phyloP scores from a whole-genome alignment of 306 rosid species.

The Fagus sylvatica region DNA sequence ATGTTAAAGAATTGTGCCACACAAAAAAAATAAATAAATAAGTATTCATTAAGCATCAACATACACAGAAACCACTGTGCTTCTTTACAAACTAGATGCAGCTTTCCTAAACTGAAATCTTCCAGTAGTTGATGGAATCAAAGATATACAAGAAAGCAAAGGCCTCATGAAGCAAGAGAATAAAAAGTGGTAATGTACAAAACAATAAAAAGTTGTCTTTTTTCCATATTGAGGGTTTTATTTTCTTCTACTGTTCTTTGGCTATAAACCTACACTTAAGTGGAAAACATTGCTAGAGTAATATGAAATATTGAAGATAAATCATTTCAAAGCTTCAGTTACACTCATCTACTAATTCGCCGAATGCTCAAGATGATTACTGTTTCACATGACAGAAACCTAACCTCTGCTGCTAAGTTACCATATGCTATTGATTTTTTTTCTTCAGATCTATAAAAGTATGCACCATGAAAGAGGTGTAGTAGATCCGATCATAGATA shows the following conservation, averaged over 20 bases:
- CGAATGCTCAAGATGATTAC: background rate
- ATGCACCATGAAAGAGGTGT: conserved; percentile 8
- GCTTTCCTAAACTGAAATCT: background rate
- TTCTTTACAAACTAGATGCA: background rate
- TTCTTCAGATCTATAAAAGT: conserved; percentile 14
- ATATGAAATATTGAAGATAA: background rate
- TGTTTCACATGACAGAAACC: background rate
- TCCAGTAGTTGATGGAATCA: background rate
- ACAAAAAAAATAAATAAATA: background rate
- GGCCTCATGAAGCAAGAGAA: background rate
- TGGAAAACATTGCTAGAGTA: background rate
- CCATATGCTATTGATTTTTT: background rate
- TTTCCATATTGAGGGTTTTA: background rate
- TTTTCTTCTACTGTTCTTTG: background rate
- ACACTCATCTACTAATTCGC: background rate
- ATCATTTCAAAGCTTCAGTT: background rate
- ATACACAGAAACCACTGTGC: background rate
- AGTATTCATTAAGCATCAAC: background rate
- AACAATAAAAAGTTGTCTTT: background rate
- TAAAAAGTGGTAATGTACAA: background rate
- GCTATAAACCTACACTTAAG: background rate
- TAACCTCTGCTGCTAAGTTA: background rate
- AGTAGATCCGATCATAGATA: conserved; percentile 22
- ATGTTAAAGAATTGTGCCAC: background rate
- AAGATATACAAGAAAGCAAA: background rate